Base-by-base conservation (phyloP, 371 early-diverging fungal genomes). In the Apophysomyces sp. region DNA sequence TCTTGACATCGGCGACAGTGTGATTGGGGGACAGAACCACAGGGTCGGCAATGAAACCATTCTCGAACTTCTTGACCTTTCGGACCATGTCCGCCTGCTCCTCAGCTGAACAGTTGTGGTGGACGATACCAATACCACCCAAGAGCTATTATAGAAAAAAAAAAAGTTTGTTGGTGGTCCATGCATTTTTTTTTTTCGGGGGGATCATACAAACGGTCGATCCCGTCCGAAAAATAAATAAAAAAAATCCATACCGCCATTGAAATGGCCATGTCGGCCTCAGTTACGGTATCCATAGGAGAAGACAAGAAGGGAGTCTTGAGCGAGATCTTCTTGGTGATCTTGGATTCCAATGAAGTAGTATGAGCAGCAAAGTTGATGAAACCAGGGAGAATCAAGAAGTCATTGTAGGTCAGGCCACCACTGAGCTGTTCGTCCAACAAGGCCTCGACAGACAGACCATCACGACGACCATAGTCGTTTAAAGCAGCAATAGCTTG, bases 231-330 rank as follows among this genome's bases (percentile, higher is more conserved):
- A 52, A 4, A 67, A 41, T 18, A 28, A 52, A 32, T 30, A 27
- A 66, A 57, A 54, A 26, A 18, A 26, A 53, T 12, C 12, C 44
- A 27, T 77, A 93, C 84, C 59, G 97, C 97, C 94, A 98, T 95
- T 66, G 92, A 88, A 71, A 97, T 95, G 61, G 97, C 98, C 98
- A 98, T 98, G 26, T 92, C 90, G 30, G 94, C 79, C 82, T 98
- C 98, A 34, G 98, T 97, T 34, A 98, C 98, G 51, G 98, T 98
- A 79, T 98, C 98, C 98, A 98, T 98, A 64, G 98, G 97, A 63
- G 91, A 89, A 26, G 94, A 94, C 74, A 96, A 72, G 76, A 98
- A 92, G 9, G 98, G 98, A 24, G 93, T 91, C 81, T 92, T 92
- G 76, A 97, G 81, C 53, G 86, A 79, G 67, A 93, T 92, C 62